Base-by-base conservation (phyloP, 2,329 filamentous ascomycete genomes). In the Pyrenophora teres region DNA sequence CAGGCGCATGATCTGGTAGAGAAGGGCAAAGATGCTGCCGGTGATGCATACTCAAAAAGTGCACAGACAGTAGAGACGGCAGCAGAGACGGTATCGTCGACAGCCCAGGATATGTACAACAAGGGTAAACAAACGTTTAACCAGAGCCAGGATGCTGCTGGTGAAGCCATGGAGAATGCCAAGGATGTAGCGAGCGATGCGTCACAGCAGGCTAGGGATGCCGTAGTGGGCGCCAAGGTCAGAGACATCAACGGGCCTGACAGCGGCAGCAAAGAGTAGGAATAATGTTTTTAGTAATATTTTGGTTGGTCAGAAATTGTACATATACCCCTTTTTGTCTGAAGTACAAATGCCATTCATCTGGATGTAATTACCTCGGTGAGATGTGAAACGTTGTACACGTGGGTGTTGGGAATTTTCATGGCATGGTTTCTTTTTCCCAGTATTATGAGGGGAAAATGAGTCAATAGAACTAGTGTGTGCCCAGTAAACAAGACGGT, bases 1-100 rank as follows among this genome's bases (percentile, higher is more conserved):
- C 63, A 69, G 38, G 67, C 67, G 5, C 63, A 64, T 21, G 58
- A 54, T 4, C 35, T 69, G 19, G 46, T 68, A 13, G 65, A 67
- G 32, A 70, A 59, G 18, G 62, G 68, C 13, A 68, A 62, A 41
- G 62, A 67, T 48, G 57, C 62, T 32, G 62, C 50, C 9, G 41
- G 46, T n/a, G 50, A 51, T 13, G 47, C 33, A 3, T 65, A 60
- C 30, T 38, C 40, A 4, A 55, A 40, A 27, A 54, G 46, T 6
- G 38, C 42, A 6, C 45, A 63, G 21, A 48, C 52, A 18, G 49
- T 54, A 18, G 51, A 58, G 18, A 51, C 54, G 9, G 55, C 50
- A n/a, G 35, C 51, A 23, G 40, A 18, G 45, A 51, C 25, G 38
- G 47, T 12, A 43, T 53, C 15, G 44, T 39, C 13, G 31, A 54